Evolutionary conservation across 2,329 filamentous ascomycete genomes (phyloP), one percentile per base, ranked within the genome.

Genomic region (Leptoxyphium fumago): DNA sequence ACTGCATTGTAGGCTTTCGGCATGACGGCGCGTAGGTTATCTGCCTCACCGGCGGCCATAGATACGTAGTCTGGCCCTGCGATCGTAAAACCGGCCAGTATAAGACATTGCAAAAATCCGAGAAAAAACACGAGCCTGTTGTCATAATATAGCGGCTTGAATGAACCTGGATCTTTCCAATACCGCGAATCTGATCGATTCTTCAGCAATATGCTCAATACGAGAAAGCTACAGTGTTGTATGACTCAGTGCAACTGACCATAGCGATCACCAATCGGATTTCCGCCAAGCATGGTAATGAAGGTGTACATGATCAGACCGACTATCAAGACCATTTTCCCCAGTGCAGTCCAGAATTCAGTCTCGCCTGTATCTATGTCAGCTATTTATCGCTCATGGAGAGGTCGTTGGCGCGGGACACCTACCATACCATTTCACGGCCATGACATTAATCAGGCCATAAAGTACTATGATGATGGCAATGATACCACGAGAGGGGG

Each of bases 231-330:
- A 53, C 51, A 38, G 65, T 62, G 39, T 58, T 63, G 10, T 63
- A 61, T 66, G 2, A 26, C 64, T 64, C 17, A 49, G 50, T 2
- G 41, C 26, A 65, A 44, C 14, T 50, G 11, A 36, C 68, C 68
- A 41, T 61, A 61, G 1, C 53, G 55, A 40, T 70, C 58, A 32
- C 50, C 39, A 32, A 51, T 17, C 2, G 58, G 57, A 18, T 59
- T 60, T 29, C 50, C 10, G 32, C 32, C 86, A 1, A 91, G 65
- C 80, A 91, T 89, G 50, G 78, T 77, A 50, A 93, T 72, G 55
- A 94, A 85, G 2, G 85, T 89, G 64, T 84, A 88, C 49, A 77
- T 54, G 51, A 88, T 73, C 42, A 89, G 69, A 1, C 76, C 81
- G 30, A 86, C 62, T 47, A 84, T 83, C 42, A 87, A 70, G 2